Evolutionary conservation across 1,284 basidiomycete species (phyloP).

Genomic region (Rhodotorula sp.): DNA sequence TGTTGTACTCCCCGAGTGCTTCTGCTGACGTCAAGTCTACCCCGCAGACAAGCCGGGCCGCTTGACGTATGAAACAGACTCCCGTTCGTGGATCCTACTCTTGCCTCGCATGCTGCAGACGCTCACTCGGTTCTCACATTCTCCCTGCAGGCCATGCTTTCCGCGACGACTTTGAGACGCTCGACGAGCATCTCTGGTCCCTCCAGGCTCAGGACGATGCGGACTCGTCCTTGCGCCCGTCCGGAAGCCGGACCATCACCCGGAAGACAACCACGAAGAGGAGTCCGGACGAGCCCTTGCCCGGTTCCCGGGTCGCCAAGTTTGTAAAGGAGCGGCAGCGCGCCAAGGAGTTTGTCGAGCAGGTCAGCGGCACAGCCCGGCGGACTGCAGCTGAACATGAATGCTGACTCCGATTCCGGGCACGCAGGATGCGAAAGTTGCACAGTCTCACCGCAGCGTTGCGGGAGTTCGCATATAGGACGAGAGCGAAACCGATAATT

Average conservation of each 20-base stretch:
- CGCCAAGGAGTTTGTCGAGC: neutral
- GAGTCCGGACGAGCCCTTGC: neutral
- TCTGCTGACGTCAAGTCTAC: neutral
- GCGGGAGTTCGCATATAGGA: too few relatives aligned
- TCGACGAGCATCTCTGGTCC: neutral
- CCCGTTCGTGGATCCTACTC: too few relatives aligned
- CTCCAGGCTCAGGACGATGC: neutral
- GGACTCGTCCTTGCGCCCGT: neutral
- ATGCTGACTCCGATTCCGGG: neutral
- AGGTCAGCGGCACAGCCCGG: neutral
- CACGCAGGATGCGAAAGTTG: neutral
- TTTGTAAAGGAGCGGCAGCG: neutral
- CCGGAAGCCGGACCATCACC: too few relatives aligned
- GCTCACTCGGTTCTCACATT: neutral
- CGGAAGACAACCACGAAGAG: too few relatives aligned
- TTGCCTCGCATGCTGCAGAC: neutral
- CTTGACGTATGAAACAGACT: neutral
- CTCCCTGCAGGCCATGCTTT: neutral
- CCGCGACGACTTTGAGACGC: neutral
- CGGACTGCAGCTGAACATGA: neutral
- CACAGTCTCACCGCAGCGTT: too few relatives aligned
- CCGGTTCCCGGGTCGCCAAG: neutral
- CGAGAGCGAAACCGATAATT: too few relatives aligned
- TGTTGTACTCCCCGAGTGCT: neutral
- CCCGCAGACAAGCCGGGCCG: neutral